These are phyloP conservation scores for Alternaria gaisen DNA, from an alignment of 2,329 filamentous ascomycete genomes.

Conservation along the genomic window DNA sequence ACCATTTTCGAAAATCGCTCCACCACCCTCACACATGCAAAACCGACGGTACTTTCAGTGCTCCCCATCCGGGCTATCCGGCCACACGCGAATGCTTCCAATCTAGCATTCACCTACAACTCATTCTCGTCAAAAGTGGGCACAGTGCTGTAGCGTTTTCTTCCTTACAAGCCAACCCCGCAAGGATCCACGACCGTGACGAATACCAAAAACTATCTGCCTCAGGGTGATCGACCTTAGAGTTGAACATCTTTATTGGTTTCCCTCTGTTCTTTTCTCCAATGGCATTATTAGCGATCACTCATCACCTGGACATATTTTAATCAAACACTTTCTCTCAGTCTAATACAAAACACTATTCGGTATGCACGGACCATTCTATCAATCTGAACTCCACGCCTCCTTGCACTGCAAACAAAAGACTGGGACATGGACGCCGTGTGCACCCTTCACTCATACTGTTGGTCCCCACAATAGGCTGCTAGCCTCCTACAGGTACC, in stretches of 20 bases:
- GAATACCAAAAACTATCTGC: constrained; percentile 52
- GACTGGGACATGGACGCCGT: not conserved
- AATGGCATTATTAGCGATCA: constrained; percentile 16
- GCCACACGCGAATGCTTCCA: constrained; percentile 30
- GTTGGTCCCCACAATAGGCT: not conserved
- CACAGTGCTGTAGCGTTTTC: constrained; percentile 33
- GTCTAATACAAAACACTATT: constrained; percentile 39
- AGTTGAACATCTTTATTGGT: constrained; percentile 49
- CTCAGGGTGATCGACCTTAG: constrained; percentile 51
- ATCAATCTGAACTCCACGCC: constrained; percentile 3
- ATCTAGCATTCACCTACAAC: constrained; percentile 29
- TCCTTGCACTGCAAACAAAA: constrained; percentile 1
- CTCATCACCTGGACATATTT: constrained; percentile 21
- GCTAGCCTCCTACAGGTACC: not conserved
- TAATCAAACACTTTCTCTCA: constrained; percentile 29
- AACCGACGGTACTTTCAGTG: constrained; percentile 32
- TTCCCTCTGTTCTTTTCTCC: constrained; percentile 20
- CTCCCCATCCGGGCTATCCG: constrained; percentile 26
- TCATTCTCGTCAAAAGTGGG: constrained; percentile 28
- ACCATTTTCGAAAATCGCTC: constrained; percentile 40
- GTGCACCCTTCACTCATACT: not conserved
- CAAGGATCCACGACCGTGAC: constrained; percentile 48
- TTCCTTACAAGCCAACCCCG: constrained; percentile 37
- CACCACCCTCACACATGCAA: constrained; percentile 43
- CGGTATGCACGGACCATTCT: constrained; percentile 43